Conservation (phyloP, 2,329 filamentous ascomycete species). For the Clarireedia hainanense region DNA sequence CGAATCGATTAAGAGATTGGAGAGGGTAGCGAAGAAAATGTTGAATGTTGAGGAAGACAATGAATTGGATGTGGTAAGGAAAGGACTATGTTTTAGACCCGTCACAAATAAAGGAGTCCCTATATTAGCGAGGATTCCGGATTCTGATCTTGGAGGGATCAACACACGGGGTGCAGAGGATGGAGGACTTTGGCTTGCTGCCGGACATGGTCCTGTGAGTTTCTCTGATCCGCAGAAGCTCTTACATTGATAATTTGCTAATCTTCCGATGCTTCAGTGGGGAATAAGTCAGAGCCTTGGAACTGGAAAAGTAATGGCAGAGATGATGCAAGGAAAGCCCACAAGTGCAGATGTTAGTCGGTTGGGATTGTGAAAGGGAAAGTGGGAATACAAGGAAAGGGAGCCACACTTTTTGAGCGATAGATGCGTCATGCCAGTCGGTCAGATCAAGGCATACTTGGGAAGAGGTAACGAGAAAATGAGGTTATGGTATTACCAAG, state of each 20-base stretch:
- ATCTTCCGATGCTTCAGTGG: slow-evolving; percentile 37
- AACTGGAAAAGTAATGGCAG: slow-evolving; percentile 62
- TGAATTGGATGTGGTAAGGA: slow-evolving; percentile 54
- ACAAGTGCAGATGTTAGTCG: slow-evolving; percentile 52
- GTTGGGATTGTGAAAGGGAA: slow-evolving; percentile 32
- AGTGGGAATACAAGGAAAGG: no score
- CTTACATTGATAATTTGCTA: no score
- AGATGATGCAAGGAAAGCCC: slow-evolving; percentile 54
- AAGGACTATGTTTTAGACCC: slow-evolving; percentile 66
- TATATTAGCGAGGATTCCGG: slow-evolving; percentile 50
- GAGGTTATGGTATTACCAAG: no score
- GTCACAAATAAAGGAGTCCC: slow-evolving; percentile 57
- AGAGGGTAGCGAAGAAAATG: slow-evolving; percentile 39
- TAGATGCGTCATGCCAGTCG: no score
- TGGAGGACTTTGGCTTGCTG: slow-evolving; percentile 62
- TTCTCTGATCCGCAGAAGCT: no score
- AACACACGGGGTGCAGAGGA: slow-evolving; percentile 33
- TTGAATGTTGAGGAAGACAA: slow-evolving; percentile 37
- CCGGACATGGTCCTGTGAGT: slow-evolving; percentile 57
- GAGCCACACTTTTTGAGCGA: no score
- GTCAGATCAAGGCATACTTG: no score
- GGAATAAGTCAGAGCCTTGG: slow-evolving; percentile 58
- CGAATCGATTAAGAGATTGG: slow-evolving; percentile 42
- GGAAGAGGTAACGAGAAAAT: no score
- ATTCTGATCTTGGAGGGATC: slow-evolving; percentile 44